phyloP scores from a whole-genome alignment of 306 rosid species.

The Prunus armeniaca region DNA sequence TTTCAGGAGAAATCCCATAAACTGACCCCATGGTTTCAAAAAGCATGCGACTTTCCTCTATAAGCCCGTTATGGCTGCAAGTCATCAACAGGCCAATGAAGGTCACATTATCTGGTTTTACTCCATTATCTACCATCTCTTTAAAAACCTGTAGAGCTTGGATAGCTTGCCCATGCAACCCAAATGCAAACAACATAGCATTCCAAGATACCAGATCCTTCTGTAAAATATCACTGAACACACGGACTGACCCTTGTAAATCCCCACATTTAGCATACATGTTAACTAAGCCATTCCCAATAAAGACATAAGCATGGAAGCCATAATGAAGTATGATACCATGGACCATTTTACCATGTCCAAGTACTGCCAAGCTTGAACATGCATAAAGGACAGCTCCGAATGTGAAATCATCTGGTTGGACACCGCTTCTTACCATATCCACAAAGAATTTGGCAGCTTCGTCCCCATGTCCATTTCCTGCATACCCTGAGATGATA shows the following conservation, averaged over 20 bases:
- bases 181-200: slow-evolving; percentile 71
- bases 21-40: slow-evolving; percentile 54
- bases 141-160: slow-evolving; percentile 44
- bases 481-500: slow-evolving; percentile 69
- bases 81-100: slow-evolving; percentile 73
- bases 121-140: slow-evolving; percentile 53
- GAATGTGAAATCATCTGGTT: slow-evolving; percentile 64
- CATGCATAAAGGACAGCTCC: slow-evolving; percentile 83
- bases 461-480: slow-evolving; percentile 63
- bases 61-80: slow-evolving; percentile 79
- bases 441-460: slow-evolving; percentile 60
- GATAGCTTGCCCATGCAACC: slow-evolving; percentile 56
- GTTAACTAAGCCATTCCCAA: slow-evolving; percentile 70
- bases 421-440: slow-evolving; percentile 47
- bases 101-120: slow-evolving; percentile 73
- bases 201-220: slow-evolving; percentile 86
- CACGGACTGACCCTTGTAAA: slow-evolving; percentile 44
- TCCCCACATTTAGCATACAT: slow-evolving; percentile 87
- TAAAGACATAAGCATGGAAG: slow-evolving; percentile 43
- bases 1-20: slow-evolving; percentile 47
- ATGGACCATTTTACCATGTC: slow-evolving; percentile 65
- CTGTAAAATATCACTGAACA: slow-evolving; percentile 41
- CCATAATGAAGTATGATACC: slow-evolving; percentile 42
- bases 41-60: slow-evolving; percentile 45
- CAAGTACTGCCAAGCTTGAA: slow-evolving; percentile 62